phyloP scores from a whole-genome alignment of 306 rosid genomes.

The Prunus persica region DNA sequence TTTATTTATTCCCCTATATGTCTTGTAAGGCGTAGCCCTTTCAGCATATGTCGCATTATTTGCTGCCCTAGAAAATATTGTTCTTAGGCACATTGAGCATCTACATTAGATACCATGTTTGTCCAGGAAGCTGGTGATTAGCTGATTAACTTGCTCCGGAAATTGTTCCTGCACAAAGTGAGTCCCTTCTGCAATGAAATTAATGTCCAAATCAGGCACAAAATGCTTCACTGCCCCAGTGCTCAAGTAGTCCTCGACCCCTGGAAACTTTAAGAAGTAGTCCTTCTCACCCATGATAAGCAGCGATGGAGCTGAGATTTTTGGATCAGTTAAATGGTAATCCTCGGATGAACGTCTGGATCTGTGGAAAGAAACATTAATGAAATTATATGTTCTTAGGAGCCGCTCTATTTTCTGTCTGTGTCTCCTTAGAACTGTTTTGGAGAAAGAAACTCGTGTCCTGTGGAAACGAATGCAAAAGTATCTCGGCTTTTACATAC shows the following conservation, averaged over 20 bases:
- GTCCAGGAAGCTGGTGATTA: constrained; percentile 39
- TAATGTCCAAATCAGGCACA: constrained; percentile 48
- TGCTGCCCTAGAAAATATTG: not conserved
- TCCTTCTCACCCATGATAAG: constrained; percentile 57
- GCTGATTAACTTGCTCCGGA: constrained; percentile 52
- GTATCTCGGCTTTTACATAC: not conserved
- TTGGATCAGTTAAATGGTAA: constrained; percentile 36
- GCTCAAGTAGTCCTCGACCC: constrained; percentile 39
- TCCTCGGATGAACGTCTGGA: constrained; percentile 25
- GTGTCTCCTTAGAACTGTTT: too few relatives aligned
- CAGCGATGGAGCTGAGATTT: constrained; percentile 39
- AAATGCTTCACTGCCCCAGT: constrained; percentile 40
- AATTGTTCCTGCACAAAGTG: constrained; percentile 59
- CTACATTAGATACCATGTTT: constrained; percentile 27
- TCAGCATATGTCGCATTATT: not conserved
- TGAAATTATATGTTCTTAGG: not conserved
- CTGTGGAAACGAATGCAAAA: not conserved
- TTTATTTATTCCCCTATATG: not conserved
- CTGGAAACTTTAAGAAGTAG: constrained; percentile 34
- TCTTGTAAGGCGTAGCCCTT: not conserved
- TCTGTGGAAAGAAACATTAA: not conserved
- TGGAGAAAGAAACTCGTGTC: not conserved
- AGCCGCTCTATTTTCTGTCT: not conserved
- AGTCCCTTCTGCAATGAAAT: constrained; percentile 41
- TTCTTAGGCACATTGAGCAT: not conserved